These are phyloP conservation scores for Spatholobus suberectus DNA, from an alignment of 306 rosid species.

Conservation along the genomic window DNA sequence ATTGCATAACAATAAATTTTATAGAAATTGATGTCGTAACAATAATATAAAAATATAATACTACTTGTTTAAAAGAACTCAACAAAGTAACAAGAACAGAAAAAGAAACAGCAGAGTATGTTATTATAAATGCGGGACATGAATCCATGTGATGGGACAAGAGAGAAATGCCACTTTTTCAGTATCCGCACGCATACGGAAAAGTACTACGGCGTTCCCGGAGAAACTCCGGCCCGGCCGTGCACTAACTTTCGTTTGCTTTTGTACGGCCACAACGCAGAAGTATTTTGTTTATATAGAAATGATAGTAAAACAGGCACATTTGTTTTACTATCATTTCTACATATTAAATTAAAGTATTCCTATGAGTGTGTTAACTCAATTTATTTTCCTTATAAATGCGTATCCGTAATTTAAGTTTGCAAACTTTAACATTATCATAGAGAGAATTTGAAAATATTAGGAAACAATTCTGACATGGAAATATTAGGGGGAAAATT, in stretches of 20 bases:
- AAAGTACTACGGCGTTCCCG: constrained; percentile 44
- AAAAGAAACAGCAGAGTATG: neutral
- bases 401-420: no score
- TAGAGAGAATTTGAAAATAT: no score
- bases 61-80: neutral
- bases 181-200: constrained; percentile 49
- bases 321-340: no score
- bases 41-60: neutral
- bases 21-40: neutral
- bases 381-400: no score
- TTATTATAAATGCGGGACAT: neutral
- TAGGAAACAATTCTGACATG: no score
- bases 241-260: neutral
- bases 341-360: no score
- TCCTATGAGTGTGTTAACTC: no score
- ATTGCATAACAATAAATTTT: neutral
- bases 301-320: no score
- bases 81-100: neutral
- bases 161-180: neutral
- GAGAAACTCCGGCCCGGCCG: neutral
- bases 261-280: neutral
- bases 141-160: constrained; percentile 17
- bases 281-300: no score
- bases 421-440: no score
- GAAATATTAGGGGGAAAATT: no score